Percentiles rank a stretch among this genome's conserved stretches.
Conservation (phyloP, 1,284 basidiomycete species). For the Xerocomus minutiporus region DNA sequence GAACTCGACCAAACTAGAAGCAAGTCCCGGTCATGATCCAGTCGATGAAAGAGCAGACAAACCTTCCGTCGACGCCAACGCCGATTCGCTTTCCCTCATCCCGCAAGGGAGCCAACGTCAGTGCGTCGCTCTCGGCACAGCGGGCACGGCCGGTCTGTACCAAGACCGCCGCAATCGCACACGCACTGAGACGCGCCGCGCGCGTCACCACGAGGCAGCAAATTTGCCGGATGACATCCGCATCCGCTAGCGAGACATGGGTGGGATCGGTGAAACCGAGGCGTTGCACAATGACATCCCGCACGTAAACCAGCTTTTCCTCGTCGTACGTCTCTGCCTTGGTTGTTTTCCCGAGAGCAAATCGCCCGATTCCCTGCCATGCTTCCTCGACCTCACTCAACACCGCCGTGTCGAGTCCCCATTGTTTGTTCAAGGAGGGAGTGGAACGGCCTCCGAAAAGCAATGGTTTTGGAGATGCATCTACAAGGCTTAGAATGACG, state of each 20-base stretch:
- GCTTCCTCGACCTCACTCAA: conserved; percentile 85
- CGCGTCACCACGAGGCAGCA: conserved; percentile 75
- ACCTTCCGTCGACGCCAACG: conserved; percentile 88
- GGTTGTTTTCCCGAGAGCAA: conserved; percentile 8
- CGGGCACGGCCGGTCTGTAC: conserved; percentile 71
- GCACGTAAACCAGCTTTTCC: conserved; percentile 45
- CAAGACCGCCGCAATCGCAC: conserved; percentile 83
- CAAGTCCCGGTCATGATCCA: not conserved
- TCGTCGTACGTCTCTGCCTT: conserved; percentile 3
- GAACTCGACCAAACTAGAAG: conserved; percentile 76
- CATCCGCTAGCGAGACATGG: conserved; percentile 57
- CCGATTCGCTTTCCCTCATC: conserved; percentile 54
- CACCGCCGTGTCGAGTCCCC: conserved; percentile 90
- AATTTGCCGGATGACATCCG: conserved; percentile 80
- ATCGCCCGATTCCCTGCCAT: conserved; percentile 47
- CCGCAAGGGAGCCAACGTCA: conserved; percentile 35
- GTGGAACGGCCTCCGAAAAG: conserved; percentile 83
- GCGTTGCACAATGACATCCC: conserved; percentile 55
- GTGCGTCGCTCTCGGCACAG: conserved; percentile 34
- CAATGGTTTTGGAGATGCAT: conserved; percentile 64
- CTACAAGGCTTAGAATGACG: conserved; percentile 81
- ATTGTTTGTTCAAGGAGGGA: conserved; percentile 75
- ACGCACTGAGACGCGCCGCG: conserved; percentile 80
- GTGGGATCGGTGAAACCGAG: conserved; percentile 52
- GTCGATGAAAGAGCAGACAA: conserved; percentile 27